Percentiles rank a stretch among this genome's conserved stretches.
Conservation (phyloP, 352 stramenopile genomes). For the Phytopythium boreale region DNA sequence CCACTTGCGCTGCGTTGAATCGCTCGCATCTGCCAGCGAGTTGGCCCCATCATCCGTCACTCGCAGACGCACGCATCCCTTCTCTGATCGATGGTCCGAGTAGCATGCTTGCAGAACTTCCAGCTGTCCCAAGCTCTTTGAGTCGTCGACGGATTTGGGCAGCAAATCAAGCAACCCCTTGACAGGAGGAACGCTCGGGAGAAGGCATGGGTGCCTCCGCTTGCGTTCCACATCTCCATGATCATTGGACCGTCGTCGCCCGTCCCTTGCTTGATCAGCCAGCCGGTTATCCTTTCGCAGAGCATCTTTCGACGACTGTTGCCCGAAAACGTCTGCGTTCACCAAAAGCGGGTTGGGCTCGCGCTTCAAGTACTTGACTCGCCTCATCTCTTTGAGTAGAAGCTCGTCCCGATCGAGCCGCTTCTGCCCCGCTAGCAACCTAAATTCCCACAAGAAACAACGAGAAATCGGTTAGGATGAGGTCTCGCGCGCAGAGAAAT, state of each 20-base stretch:
- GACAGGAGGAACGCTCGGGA: constrained; percentile 77
- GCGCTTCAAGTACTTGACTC: constrained; percentile 25
- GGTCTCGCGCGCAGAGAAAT: background rate
- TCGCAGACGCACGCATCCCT: constrained; percentile 67
- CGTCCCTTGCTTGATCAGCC: constrained; percentile 1
- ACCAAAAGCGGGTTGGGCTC: constrained; percentile 63
- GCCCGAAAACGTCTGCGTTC: constrained; percentile 22
- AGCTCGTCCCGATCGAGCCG: constrained; percentile 74
- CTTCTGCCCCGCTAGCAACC: constrained; percentile 70
- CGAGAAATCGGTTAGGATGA: background rate
- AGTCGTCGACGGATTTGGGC: constrained; percentile 64
- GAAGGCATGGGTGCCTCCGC: constrained; percentile 59
- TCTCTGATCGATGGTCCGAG: constrained; percentile 61
- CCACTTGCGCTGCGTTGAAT: constrained; percentile 64
- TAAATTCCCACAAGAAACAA: constrained; percentile 6
- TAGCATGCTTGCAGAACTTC: constrained; percentile 83
- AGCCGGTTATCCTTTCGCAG: constrained; percentile 1
- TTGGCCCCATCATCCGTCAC: constrained; percentile 54
- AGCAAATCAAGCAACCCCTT: constrained; percentile 83
- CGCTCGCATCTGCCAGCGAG: constrained; percentile 29
- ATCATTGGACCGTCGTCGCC: constrained; percentile 11
- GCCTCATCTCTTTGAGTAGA: constrained; percentile 64
- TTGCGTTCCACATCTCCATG: constrained; percentile 40
- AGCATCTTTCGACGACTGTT: constrained; percentile 14
- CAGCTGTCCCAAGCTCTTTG: constrained; percentile 53